phyloP scores from a whole-genome alignment of 2,329 filamentous ascomycete genomes.

The Alternaria angustiovoidea region DNA sequence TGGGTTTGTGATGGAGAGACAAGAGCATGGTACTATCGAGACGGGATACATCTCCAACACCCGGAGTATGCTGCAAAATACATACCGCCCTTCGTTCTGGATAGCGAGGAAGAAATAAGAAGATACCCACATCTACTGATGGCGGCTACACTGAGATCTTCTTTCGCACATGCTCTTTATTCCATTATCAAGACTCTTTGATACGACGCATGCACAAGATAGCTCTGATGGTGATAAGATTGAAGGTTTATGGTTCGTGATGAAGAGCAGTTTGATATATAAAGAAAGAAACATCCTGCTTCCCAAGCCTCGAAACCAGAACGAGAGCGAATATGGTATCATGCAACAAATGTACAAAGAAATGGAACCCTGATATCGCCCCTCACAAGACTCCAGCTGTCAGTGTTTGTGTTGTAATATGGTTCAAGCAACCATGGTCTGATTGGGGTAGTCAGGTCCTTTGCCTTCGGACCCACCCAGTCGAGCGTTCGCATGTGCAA shows the following conservation, averaged over 20 bases:
- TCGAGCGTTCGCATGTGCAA: slow-evolving; percentile 39
- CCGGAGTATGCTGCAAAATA: slow-evolving; percentile 84
- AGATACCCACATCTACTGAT: background rate
- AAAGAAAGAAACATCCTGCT: background rate
- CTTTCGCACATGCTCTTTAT: background rate
- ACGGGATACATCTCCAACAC: slow-evolving; percentile 89
- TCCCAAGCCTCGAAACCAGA: background rate
- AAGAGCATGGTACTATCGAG: slow-evolving; percentile 63
- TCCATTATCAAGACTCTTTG: background rate
- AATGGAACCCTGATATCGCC: background rate
- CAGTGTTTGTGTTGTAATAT: background rate
- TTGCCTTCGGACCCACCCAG: slow-evolving; percentile 25
- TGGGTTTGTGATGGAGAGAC: slow-evolving; percentile 77
- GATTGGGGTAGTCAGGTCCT: slow-evolving; percentile 29
- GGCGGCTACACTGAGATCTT: background rate
- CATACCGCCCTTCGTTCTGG: slow-evolving; percentile 85
- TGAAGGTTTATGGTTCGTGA: slow-evolving; percentile 1
- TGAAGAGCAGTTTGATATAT: background rate
- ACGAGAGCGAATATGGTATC: slow-evolving; percentile 5
- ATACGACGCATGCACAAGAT: background rate
- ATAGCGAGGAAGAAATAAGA: slow-evolving; percentile 72
- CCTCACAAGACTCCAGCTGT: background rate
- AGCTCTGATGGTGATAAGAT: background rate
- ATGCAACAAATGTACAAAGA: slow-evolving; percentile 7
- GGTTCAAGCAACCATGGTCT: slow-evolving; percentile 37